These are phyloP conservation scores for Ceratocystiopsis sp. DNA, from an alignment of 2,329 filamentous ascomycete genomes.

Conservation along the genomic window DNA sequence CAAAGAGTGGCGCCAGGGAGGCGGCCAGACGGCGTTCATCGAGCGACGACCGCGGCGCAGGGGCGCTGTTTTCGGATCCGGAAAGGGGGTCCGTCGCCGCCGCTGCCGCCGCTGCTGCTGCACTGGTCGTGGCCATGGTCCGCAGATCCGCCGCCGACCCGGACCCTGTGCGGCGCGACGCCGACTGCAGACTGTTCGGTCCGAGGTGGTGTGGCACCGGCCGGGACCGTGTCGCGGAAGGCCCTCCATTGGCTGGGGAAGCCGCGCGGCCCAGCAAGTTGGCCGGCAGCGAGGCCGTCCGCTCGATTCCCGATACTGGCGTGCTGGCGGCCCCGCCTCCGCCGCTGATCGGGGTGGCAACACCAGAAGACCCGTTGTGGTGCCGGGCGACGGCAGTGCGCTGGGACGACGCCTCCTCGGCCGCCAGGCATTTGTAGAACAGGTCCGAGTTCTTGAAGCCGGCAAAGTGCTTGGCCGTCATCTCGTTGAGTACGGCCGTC, in stretches of 20 bases:
- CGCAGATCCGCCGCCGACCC: no score
- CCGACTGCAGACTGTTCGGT: not conserved
- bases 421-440: constrained; percentile 89
- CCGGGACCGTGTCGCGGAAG: no score
- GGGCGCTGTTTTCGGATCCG: no score
- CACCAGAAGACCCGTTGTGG: not conserved
- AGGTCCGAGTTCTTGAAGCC: constrained; percentile 85
- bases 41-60: not conserved
- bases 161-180: not conserved
- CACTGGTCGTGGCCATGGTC: no score
- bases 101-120: no score
- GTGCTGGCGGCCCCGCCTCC: not conserved
- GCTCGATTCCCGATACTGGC: not conserved
- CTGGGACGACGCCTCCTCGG: constrained; percentile 50
- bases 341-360: not conserved
- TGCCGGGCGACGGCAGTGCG: constrained; percentile 7
- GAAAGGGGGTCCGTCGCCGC: no score
- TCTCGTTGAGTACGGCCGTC: constrained; percentile 64
- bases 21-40: not conserved
- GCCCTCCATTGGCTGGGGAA: no score
- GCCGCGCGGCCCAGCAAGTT: not conserved
- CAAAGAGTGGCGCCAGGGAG: constrained; percentile 42
- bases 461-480: constrained; percentile 66
- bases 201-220: no score
- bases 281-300: not conserved